phyloP scores from a whole-genome alignment of 169 alveolate species.

The Plasmodium cynomolgi region DNA sequence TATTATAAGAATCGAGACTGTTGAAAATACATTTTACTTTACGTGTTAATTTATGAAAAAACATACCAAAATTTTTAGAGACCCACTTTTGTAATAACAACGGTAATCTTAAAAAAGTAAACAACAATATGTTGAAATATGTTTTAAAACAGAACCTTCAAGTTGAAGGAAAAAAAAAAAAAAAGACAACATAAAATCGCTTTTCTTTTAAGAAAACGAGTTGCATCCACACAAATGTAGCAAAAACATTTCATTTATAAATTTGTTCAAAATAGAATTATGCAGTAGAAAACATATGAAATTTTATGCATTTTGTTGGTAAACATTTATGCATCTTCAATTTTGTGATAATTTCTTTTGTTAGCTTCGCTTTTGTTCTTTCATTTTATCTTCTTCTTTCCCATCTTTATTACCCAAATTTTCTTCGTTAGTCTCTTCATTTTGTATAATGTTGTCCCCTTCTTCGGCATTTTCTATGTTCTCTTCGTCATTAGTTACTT shows the following conservation, averaged over 20 bases:
- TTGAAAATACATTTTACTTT: neutral
- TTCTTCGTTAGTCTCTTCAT: conserved; percentile 23
- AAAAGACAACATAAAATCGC: neutral
- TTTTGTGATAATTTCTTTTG: neutral
- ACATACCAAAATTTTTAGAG: neutral
- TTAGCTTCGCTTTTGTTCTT: neutral
- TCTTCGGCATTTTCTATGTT: conserved; percentile 1
- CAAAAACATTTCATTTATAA: neutral
- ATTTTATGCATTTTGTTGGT: neutral
- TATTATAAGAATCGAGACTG: neutral
- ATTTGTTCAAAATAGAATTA: neutral
- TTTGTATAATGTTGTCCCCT: conserved; percentile 1
- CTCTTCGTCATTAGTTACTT: conserved; percentile 3
- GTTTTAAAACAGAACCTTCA: neutral
- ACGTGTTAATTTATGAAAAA: neutral
- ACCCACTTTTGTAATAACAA: neutral
- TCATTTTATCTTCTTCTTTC: neutral
- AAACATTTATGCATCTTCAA: neutral
- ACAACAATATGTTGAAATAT: neutral
- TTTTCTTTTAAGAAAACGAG: neutral
- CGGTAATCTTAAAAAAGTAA: neutral
- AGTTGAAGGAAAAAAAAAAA: neutral
- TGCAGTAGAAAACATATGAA: neutral
- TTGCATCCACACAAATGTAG: neutral
- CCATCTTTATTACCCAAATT: neutral